Evolutionary conservation across 805 yeast genomes (phyloP), one percentile per base, ranked within the genome.

Genomic region (Candida berthetii): DNA sequence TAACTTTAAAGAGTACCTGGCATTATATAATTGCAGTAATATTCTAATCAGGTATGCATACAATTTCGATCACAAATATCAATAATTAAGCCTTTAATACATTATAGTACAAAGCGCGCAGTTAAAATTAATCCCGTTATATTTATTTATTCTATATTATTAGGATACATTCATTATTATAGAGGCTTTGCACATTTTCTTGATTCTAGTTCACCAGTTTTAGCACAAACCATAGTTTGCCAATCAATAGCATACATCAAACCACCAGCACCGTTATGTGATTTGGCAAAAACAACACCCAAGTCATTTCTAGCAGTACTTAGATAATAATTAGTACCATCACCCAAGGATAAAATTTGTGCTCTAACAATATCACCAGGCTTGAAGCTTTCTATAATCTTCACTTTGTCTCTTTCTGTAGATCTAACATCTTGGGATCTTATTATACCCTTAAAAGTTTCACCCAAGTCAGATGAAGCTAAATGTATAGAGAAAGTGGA

Each of bases 341-440:
- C 99, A 42, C 99, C 99, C 28, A 93, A 66, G 0, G 96, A 86
- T 24, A 80, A 54, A 8, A 90, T 82, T 49, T 73, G 68, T 0
- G 96, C 96, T 46, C 96, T 72, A 3, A 93, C 85, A 40, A 93
- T 77, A 61, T 93, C 99, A 14, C 97, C 97, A 0, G 98, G 98
- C 50, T 76, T 76, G 64, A 82, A 93, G 56, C 89, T 73, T 16
- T 86, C 86, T 43, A 78, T 73, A 28, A 91, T 72, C 53, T 83
- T 82, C 27, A 89, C 90, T 54, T 78, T 78, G 57, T 93, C 99
- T 54, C 96, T 71, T 50, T 93, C 96, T 0, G 96, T 87, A 17
- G 91, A 82, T 45, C 97, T 72, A 2, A 93, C 80, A 61, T 93
- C 99, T 61, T 88, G 95, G 2, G 85, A 70, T 53, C 98, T 69